A percentile compares a stretch with the other conserved stretches of the same genome.
Conservation (phyloP, 2,329 filamentous ascomycete genomes). For the Xylariales sp. region DNA sequence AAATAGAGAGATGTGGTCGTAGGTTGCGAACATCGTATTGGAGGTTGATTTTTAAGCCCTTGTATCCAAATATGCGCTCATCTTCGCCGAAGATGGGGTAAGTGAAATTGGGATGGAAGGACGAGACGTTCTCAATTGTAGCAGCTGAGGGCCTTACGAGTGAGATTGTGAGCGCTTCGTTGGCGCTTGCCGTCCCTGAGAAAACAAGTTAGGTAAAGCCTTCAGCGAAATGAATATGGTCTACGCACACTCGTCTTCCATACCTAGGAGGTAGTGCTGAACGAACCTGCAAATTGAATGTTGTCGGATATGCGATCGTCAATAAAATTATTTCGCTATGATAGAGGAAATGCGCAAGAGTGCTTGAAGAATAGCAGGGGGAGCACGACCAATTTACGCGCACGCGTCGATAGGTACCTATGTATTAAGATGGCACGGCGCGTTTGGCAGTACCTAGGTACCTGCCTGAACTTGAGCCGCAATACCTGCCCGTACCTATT, state of each 20-base stretch:
- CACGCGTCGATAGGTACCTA: constrained; percentile 16
- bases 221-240: constrained; percentile 3
- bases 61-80: constrained; percentile 91
- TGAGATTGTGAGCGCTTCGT: constrained; percentile 71
- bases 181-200: constrained; percentile 69
- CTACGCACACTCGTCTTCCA: constrained; percentile 49
- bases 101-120: constrained; percentile 88
- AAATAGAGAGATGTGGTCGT: constrained; percentile 78
- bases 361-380: neutral
- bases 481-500: too few relatives aligned
- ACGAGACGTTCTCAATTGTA: constrained; percentile 67
- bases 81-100: constrained; percentile 95
- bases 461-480: too few relatives aligned
- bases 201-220: constrained; percentile 18
- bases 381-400: neutral
- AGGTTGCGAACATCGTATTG: constrained; percentile 77
- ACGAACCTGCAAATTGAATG: neutral
- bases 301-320: neutral
- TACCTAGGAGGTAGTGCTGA: constrained; percentile 27
- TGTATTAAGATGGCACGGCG: constrained; percentile 4
- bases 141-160: constrained; percentile 42
- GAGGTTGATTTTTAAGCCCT: constrained; percentile 80
- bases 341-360: constrained; percentile 4
- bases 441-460: neutral
- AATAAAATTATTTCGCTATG: neutral